These are phyloP conservation scores for Coemansia sp. DNA, from an alignment of 192 early-diverging fungal genomes.

Conservation along the genomic window DNA sequence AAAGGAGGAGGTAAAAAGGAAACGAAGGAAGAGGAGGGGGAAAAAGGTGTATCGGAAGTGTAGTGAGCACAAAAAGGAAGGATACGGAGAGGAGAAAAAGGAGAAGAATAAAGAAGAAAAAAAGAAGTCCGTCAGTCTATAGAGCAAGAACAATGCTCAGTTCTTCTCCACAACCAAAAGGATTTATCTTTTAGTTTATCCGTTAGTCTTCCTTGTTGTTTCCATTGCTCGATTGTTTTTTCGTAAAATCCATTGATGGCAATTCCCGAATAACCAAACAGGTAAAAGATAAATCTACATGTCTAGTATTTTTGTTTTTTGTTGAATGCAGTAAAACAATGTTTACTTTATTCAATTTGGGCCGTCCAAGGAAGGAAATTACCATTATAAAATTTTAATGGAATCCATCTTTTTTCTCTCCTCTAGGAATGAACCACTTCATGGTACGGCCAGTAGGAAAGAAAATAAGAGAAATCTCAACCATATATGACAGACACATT, in stretches of 20 bases:
- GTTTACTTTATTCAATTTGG: background rate
- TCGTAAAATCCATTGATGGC: background rate
- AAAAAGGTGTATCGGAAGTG: constrained; percentile 8
- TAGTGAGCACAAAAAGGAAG: constrained; percentile 6
- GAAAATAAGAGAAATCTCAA: background rate
- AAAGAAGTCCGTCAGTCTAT: constrained; percentile 1
- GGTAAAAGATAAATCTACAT: background rate
- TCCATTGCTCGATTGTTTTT: constrained; percentile 2
- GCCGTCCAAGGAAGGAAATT: too few relatives aligned
- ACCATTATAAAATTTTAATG: too few relatives aligned
- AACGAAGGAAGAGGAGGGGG: constrained; percentile 1
- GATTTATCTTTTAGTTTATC: constrained; percentile 4
- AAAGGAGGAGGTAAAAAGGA: background rate
- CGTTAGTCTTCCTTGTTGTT: background rate
- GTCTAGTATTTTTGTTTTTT: background rate
- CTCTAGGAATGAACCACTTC: too few relatives aligned
- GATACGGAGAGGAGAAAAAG: background rate
- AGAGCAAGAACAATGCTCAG: constrained; percentile 2
- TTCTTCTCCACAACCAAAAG: constrained; percentile 6
- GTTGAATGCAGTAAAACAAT: background rate
- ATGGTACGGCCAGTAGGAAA: too few relatives aligned
- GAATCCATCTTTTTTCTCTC: too few relatives aligned
- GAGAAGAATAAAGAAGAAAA: background rate
- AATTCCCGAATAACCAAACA: background rate
- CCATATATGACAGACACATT: background rate